phyloP scores from a whole-genome alignment of 495 filamentous ascomycete genomes.

The Penicillium cataractarum region DNA sequence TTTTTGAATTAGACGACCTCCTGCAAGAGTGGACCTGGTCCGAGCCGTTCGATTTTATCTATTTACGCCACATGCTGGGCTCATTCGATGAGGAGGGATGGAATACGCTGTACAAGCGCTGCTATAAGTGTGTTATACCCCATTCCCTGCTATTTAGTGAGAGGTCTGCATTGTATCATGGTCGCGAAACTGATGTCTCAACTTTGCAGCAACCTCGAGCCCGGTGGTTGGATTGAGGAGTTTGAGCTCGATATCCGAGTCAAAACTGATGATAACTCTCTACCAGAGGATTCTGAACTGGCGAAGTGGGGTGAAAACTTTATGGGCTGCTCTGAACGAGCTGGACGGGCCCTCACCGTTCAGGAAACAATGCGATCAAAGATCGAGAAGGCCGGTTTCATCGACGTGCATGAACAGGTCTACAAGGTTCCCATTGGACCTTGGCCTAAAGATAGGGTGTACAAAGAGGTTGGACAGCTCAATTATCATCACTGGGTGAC shows the following conservation, averaged over 20 bases:
- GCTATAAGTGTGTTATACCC: neutral
- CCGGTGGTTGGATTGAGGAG: slow-evolving; percentile 56
- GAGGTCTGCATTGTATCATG: neutral
- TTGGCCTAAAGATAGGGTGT: slow-evolving; percentile 17
- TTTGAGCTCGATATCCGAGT: slow-evolving; percentile 47
- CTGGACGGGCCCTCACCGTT: slow-evolving; percentile 7
- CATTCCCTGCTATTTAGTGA: neutral
- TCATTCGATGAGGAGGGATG: slow-evolving; percentile 8
- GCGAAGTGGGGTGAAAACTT: slow-evolving; percentile 18
- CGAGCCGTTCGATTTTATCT: slow-evolving; percentile 29
- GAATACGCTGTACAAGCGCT: neutral
- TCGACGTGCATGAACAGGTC: slow-evolving; percentile 15
- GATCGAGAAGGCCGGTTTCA: slow-evolving; percentile 35
- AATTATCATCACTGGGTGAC: slow-evolving; percentile 11
- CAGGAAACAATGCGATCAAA: slow-evolving; percentile 19
- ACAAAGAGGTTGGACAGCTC: slow-evolving; percentile 14
- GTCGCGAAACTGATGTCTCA: neutral
- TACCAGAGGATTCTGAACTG: slow-evolving; percentile 31
- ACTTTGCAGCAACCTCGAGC: slow-evolving; percentile 29
- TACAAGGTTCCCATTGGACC: slow-evolving; percentile 15
- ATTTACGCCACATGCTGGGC: slow-evolving; percentile 20
- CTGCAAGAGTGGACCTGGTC: slow-evolving; percentile 25
- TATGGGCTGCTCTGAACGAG: slow-evolving; percentile 17
- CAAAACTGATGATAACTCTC: slow-evolving; percentile 44
- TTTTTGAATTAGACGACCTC: slow-evolving; percentile 29